These are phyloP conservation scores for Beauveria bassiana DNA, from an alignment of 2,329 filamentous ascomycete species.

Conservation along the genomic window DNA sequence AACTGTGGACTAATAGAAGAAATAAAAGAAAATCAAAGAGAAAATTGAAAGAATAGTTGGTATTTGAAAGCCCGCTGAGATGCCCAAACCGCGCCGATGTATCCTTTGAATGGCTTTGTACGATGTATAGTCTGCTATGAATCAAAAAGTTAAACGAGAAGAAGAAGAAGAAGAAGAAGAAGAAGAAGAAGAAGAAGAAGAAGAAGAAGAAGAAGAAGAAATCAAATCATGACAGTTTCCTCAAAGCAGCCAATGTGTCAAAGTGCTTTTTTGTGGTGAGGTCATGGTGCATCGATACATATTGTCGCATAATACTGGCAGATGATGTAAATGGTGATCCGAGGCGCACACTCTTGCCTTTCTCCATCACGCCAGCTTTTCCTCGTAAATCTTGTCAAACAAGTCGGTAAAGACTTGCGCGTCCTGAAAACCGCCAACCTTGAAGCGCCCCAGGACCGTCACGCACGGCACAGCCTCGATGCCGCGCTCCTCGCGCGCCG, in stretches of 20 bases:
- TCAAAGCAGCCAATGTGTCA: neutral
- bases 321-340: too few species aligned
- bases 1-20: too few species aligned
- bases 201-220: neutral
- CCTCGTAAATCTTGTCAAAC: conserved; percentile 49
- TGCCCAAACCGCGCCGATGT: neutral
- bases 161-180: neutral
- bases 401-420: conserved; percentile 55
- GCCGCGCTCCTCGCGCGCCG: conserved; percentile 21
- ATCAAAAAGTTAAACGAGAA: neutral
- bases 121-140: neutral
- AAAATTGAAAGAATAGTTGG: neutral
- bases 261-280: neutral
- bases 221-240: neutral
- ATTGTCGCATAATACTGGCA: neutral
- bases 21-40: neutral
- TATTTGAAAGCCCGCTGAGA: too few species aligned
- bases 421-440: conserved; percentile 65
- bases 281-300: neutral
- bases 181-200: neutral
- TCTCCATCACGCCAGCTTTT: conserved; percentile 7
- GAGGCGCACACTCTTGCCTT: too few species aligned
- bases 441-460: conserved; percentile 59
- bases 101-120: neutral
- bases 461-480: conserved; percentile 67